Percentiles rank a stretch among this genome's conserved stretches.
phyloP scores from a whole-genome alignment of 306 rosid species.

The Vigna unguiculata region DNA sequence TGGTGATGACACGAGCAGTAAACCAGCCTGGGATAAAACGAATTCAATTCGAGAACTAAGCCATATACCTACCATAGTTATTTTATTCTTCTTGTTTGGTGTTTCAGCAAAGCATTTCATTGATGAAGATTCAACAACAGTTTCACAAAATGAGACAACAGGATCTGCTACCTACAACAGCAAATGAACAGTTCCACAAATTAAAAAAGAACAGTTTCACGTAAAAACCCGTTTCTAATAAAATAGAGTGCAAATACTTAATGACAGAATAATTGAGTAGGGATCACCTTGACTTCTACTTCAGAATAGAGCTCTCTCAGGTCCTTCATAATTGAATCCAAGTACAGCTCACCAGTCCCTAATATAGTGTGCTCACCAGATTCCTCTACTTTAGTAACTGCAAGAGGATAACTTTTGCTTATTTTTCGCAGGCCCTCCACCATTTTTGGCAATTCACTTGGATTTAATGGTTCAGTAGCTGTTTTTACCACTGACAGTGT shows the following conservation, averaged over 20 bases:
- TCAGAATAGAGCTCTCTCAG: slow-evolving; percentile 96
- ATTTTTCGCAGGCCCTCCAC: slow-evolving; percentile 99
- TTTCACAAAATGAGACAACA: slow-evolving; percentile 96
- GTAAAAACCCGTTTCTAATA: slow-evolving; percentile 14
- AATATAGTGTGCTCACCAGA: slow-evolving; percentile 97
- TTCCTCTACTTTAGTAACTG: slow-evolving; percentile 97
- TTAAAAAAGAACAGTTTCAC: slow-evolving; percentile 18
- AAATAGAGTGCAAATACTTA: slow-evolving; percentile 10
- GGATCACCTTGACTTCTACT: slow-evolving; percentile 94
- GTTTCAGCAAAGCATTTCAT: slow-evolving; percentile 99
- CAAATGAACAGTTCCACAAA: slow-evolving; percentile 45
- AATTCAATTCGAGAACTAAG: not conserved
- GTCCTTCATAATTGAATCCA: slow-evolving; percentile 99
- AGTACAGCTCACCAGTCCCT: slow-evolving; percentile 97
- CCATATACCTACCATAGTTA: slow-evolving; percentile 79
- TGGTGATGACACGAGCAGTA: slow-evolving; percentile 13
- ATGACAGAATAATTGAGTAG: not conserved
- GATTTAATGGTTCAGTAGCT: slow-evolving; percentile 96
- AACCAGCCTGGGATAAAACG: not conserved
- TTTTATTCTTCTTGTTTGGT: slow-evolving; percentile 97
- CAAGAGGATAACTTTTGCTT: slow-evolving; percentile 98
- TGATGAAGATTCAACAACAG: slow-evolving; percentile 98
- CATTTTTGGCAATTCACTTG: slow-evolving; percentile 98
- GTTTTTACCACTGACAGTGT: slow-evolving; percentile 97
- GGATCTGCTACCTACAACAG: slow-evolving; percentile 92